A percentile compares a stretch with the other conserved stretches of the same genome.
Conservation (phyloP, 495 filamentous ascomycete species). For the Aspergillus nanangensis region DNA sequence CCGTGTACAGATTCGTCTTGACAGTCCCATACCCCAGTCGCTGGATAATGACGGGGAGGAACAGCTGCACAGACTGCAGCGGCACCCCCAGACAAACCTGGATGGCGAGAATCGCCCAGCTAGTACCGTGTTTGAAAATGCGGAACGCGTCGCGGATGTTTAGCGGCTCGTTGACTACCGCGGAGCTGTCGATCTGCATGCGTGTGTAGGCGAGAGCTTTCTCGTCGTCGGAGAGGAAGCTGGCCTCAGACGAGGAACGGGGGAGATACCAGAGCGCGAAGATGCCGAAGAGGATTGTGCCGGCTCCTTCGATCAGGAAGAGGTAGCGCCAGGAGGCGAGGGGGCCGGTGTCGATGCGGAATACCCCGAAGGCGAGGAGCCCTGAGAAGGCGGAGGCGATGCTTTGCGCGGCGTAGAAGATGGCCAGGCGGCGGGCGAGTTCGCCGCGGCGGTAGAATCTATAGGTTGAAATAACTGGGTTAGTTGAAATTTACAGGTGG, state of each 20-base stretch:
- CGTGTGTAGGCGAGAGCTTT: constrained; percentile 63
- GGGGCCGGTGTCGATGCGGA: constrained; percentile 57
- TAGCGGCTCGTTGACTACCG: constrained; percentile 65
- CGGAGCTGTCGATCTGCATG: constrained; percentile 65
- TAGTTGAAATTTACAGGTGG: not conserved
- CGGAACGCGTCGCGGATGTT: constrained; percentile 55
- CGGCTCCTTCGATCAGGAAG: constrained; percentile 67
- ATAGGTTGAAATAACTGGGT: not conserved
- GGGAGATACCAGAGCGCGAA: constrained; percentile 69
- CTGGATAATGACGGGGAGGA: constrained; percentile 65
- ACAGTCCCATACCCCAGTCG: constrained; percentile 57
- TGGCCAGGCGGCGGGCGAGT: constrained; percentile 65
- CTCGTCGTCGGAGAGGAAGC: constrained; percentile 58
- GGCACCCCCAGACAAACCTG: constrained; percentile 72
- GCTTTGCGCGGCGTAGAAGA: constrained; percentile 71
- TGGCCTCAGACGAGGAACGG: constrained; percentile 51
- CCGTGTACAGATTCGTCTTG: constrained; percentile 71
- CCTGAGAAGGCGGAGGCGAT: constrained; percentile 70
- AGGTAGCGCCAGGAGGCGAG: constrained; percentile 63
- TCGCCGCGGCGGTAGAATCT: constrained; percentile 69
- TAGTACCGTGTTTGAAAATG: constrained; percentile 56
- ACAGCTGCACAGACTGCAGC: constrained; percentile 61
- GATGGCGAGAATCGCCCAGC: constrained; percentile 59
- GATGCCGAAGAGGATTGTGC: constrained; percentile 57
- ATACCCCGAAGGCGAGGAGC: constrained; percentile 66